Percentiles rank a stretch among this genome's conserved stretches.
These are phyloP conservation scores for Cladorrhinum sp. DNA, from an alignment of 2,329 filamentous ascomycete genomes.

Conservation along the genomic window DNA sequence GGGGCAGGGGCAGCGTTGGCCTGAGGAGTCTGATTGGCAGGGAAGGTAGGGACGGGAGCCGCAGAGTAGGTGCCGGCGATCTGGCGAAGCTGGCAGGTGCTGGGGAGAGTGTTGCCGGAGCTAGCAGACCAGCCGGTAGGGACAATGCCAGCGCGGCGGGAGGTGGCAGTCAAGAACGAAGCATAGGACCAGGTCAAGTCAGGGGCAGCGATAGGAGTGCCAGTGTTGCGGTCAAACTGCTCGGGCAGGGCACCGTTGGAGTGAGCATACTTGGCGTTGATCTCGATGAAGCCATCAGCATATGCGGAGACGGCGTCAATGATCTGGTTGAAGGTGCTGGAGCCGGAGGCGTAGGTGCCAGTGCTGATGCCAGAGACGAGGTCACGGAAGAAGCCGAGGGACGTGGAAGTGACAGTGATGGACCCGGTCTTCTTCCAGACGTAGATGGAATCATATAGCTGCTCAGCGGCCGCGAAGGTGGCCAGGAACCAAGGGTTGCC, in stretches of 20 bases:
- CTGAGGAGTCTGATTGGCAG: constrained; percentile 45
- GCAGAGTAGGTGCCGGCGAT: constrained; percentile 50
- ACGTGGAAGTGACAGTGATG: constrained; percentile 62
- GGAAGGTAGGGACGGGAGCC: constrained; percentile 48
- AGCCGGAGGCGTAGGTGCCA: constrained; percentile 58
- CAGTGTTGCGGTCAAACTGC: constrained; percentile 58
- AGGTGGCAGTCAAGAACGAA: constrained; percentile 62
- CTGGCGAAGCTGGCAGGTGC: constrained; percentile 46
- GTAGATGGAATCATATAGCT: constrained; percentile 72
- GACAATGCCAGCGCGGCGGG: constrained; percentile 53
- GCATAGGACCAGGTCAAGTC: constrained; percentile 75
- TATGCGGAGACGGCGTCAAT: constrained; percentile 55
- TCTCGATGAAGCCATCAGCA: constrained; percentile 59
- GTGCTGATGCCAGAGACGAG: constrained; percentile 54
- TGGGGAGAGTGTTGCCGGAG: constrained; percentile 46
- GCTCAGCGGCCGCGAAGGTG: constrained; percentile 75
- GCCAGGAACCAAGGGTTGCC: constrained; percentile 81
- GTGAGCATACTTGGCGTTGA: constrained; percentile 61
- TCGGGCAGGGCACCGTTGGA: constrained; percentile 64
- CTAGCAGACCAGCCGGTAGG: constrained; percentile 56
- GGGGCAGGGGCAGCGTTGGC: constrained; percentile 30
- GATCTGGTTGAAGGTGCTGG: constrained; percentile 51
- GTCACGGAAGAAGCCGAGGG: constrained; percentile 69
- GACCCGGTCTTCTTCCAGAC: constrained; percentile 64
- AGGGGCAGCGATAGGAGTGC: constrained; percentile 57